These are phyloP conservation scores for Athelia sp. DNA, from an alignment of 1,284 basidiomycete species.

Conservation along the genomic window DNA sequence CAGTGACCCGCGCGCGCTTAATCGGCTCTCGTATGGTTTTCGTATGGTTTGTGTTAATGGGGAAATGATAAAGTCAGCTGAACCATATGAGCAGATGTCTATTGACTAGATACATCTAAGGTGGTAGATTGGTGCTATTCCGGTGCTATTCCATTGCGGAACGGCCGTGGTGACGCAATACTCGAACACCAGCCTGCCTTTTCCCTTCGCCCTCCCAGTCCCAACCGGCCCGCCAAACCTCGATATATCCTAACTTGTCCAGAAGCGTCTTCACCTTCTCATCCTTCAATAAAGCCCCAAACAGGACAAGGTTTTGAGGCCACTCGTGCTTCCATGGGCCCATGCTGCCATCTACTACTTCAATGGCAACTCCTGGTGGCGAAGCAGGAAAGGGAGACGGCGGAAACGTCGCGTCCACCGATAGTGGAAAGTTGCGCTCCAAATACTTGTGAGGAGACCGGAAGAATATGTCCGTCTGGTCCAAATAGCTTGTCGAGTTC, in stretches of 20 bases:
- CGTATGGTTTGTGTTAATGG: no score
- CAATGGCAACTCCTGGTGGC: constrained; percentile 38
- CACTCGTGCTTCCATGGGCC: constrained; percentile 62
- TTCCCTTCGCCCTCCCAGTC: constrained; percentile 80
- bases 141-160: no score
- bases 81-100: no score
- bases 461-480: constrained; percentile 87
- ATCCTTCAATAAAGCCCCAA: constrained; percentile 63
- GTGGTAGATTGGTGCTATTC: no score
- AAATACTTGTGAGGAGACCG: constrained; percentile 68
- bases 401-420: constrained; percentile 64
- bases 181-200: constrained; percentile 73
- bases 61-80: no score
- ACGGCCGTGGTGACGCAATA: constrained; percentile 40
- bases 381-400: constrained; percentile 55
- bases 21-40: no score
- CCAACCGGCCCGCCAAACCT: constrained; percentile 63
- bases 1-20: no score
- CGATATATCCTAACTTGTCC: constrained; percentile 54
- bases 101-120: no score
- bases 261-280: constrained; percentile 49
- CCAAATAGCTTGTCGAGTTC: constrained; percentile 54
- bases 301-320: constrained; percentile 80
- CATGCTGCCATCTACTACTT: background rate
- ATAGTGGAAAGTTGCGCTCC: constrained; percentile 52